These are phyloP conservation scores for Combretum micranthum DNA, from an alignment of 345 rosid species.

Conservation along the genomic window DNA sequence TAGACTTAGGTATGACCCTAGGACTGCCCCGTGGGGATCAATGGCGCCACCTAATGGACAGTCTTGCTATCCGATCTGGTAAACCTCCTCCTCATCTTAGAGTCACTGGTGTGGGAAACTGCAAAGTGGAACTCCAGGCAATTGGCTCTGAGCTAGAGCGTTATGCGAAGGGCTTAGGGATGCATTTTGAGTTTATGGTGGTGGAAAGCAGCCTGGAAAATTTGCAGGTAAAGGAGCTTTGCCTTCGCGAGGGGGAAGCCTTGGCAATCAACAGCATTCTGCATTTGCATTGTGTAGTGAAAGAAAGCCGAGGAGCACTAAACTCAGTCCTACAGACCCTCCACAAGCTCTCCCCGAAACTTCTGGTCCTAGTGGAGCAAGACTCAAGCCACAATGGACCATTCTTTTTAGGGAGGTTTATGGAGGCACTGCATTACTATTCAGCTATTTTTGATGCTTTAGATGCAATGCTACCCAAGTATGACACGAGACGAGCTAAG, in stretches of 20 bases:
- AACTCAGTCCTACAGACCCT: constrained; percentile 31
- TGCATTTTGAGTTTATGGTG: constrained; percentile 20
- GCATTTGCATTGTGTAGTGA: constrained; percentile 41
- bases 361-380: constrained; percentile 36
- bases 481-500: constrained; percentile 46
- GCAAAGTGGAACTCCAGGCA: constrained; percentile 13
- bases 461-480: constrained; percentile 45
- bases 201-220: constrained; percentile 31
- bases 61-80: constrained; percentile 24
- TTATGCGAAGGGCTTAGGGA: constrained; percentile 17
- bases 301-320: constrained; percentile 45
- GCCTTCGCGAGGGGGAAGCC: constrained; percentile 19
- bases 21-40: constrained; percentile 33
- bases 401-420: constrained; percentile 52
- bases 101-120: constrained; percentile 31
- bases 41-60: constrained; percentile 29
- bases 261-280: constrained; percentile 36
- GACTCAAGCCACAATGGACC: constrained; percentile 50
- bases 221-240: constrained; percentile 20
- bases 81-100: constrained; percentile 21
- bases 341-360: constrained; percentile 25
- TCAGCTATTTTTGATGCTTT: constrained; percentile 52
- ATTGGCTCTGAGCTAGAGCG: constrained; percentile 23
- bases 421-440: constrained; percentile 62
- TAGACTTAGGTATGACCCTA: constrained; percentile 39